phyloP scores from a whole-genome alignment of 83 land plant genomes.

The Picea abies region DNA sequence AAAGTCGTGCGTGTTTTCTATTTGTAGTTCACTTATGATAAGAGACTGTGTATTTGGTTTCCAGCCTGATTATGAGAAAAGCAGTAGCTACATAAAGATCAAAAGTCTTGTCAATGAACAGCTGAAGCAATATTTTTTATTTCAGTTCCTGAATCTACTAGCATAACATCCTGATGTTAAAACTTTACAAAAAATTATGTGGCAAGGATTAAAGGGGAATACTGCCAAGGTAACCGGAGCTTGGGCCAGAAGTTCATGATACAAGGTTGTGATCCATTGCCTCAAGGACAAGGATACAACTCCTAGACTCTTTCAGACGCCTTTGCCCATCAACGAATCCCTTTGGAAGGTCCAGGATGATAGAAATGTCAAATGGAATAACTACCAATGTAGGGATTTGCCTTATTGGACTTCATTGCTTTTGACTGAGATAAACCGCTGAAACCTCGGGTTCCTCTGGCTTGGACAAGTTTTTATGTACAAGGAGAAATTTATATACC shows the following conservation, averaged over 20 bases:
- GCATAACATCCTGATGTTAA: no score
- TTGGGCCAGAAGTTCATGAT: conserved; percentile 80
- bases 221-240: conserved; percentile 84
- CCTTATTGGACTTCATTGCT: conserved; percentile 76
- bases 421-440: conserved; percentile 89
- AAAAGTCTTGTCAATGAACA: no score
- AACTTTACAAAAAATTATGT: no score
- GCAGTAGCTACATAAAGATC: no score
- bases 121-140: no score
- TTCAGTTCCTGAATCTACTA: no score
- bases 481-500: conserved; percentile 69
- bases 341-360: conserved; percentile 81
- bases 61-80: no score
- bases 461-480: conserved; percentile 82
- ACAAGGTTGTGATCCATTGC: conserved; percentile 88
- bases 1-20: no score
- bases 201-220: conserved; percentile 37
- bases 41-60: no score
- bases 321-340: conserved; percentile 72
- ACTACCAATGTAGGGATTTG: conserved; percentile 71
- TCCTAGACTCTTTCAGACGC: conserved; percentile 68
- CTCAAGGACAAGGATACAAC: conserved; percentile 72
- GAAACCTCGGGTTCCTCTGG: conserved; percentile 91
- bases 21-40: no score
- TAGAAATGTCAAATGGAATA: conserved; percentile 82